Percentiles rank a stretch among this genome's conserved stretches.
phyloP scores from a whole-genome alignment of 768 basidiomycete genomes.

The Boletales sp. region DNA sequence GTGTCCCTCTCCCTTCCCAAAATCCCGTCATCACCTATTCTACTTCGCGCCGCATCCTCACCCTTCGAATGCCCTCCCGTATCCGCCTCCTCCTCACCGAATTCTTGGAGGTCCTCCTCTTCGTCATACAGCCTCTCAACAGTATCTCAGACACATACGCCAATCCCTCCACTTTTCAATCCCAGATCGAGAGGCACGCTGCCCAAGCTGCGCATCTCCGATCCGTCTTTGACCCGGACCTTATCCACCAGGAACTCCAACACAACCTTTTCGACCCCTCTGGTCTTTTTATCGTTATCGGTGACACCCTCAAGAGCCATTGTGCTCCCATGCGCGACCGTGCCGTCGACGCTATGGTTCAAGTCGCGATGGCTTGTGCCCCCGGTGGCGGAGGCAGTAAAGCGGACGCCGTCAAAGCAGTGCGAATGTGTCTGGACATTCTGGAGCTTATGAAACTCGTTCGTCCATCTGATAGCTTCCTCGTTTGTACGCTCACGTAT shows the following conservation, averaged over 20 bases:
- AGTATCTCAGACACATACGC: conserved; percentile 57
- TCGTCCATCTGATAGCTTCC: conserved; percentile 32
- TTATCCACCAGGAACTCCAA: conserved; percentile 79
- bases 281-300: conserved; percentile 74
- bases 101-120: conserved; percentile 75
- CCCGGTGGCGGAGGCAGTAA: conserved; percentile 53
- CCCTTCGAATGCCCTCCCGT: conserved; percentile 68
- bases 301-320: conserved; percentile 79
- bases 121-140: conserved; percentile 81
- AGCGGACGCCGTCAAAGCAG: conserved; percentile 65
- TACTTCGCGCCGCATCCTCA: conserved; percentile 45
- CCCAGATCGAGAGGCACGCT: conserved; percentile 60
- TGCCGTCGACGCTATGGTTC: conserved; percentile 80
- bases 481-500: conserved; percentile 18
- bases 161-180: conserved; percentile 54
- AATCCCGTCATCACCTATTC: conserved; percentile 43
- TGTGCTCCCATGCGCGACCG: conserved; percentile 92
- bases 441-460: conserved; percentile 95
- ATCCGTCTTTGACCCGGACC: conserved; percentile 74
- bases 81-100: conserved; percentile 67
- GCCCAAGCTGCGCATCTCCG: conserved; percentile 65
- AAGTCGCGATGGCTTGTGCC: conserved; percentile 56
- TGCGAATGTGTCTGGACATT: conserved; percentile 84
- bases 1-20: conserved; percentile 38
- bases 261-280: conserved; percentile 76